These are phyloP conservation scores for Ogataea angusta DNA, from an alignment of 805 yeast genomes.

Conservation along the genomic window DNA sequence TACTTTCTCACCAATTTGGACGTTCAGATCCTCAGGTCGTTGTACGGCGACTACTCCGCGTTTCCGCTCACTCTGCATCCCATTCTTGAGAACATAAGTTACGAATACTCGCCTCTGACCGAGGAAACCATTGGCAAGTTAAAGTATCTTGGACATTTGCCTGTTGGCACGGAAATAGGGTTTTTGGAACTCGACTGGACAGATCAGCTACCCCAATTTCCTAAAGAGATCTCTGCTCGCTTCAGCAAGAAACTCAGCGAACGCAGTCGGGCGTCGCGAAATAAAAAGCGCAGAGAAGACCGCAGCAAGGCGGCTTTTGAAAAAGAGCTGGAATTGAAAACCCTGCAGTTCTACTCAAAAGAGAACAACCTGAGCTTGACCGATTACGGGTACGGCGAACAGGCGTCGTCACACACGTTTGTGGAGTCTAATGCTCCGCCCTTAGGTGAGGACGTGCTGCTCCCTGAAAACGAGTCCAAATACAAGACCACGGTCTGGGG, in stretches of 20 bases:
- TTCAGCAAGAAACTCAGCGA: constrained; percentile 56
- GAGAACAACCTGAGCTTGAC: constrained; percentile 46
- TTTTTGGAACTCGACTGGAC: constrained; percentile 85
- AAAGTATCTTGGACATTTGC: constrained; percentile 78
- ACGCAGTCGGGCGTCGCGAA: constrained; percentile 48
- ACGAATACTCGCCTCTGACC: constrained; percentile 52
- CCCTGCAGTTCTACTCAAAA: constrained; percentile 53
- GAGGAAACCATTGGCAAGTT: constrained; percentile 55
- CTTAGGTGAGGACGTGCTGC: constrained; percentile 8
- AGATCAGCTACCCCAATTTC: constrained; percentile 30
- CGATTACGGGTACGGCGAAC: constrained; percentile 33
- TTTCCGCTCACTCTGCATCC: constrained; percentile 67
- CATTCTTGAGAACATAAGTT: constrained; percentile 65
- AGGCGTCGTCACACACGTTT: constrained; percentile 32
- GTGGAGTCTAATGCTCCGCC: constrained; percentile 19
- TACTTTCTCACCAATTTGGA: constrained; percentile 79
- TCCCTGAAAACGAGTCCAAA: constrained; percentile 8
- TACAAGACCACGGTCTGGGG: constrained; percentile 69
- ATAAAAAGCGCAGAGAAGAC: constrained; percentile 58
- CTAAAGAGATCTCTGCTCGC: constrained; percentile 40
- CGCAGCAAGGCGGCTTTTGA: constrained; percentile 54
- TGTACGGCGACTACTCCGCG: constrained; percentile 57
- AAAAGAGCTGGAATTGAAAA: constrained; percentile 53
- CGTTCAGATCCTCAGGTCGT: constrained; percentile 61
- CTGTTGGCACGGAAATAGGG: constrained; percentile 80